Conservation (phyloP, 1,284 basidiomycete genomes). For the Ustilago cynodontis region DNA sequence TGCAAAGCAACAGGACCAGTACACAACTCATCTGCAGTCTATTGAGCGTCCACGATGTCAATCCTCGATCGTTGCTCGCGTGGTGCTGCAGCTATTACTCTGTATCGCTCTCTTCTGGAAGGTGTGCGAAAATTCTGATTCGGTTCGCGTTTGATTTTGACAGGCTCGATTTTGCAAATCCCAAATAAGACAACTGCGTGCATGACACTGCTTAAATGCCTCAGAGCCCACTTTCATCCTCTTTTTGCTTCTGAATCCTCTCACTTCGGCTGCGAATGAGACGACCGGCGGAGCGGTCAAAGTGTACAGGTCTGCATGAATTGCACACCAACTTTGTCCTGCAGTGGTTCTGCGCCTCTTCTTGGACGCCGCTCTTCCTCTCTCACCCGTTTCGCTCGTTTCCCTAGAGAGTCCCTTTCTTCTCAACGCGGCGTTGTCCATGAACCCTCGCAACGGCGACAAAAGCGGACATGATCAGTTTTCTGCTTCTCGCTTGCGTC, state of each 20-base stretch:
- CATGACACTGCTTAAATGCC: not conserved
- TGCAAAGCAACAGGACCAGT: not conserved
- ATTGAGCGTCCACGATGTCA: not conserved
- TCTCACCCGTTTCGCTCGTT: not conserved
- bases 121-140: constrained; percentile 4
- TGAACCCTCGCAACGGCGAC: not conserved
- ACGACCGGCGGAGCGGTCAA: constrained; percentile 3
- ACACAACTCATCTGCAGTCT: not conserved
- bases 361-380: not conserved
- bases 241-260: constrained; percentile 5
- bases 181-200: not conserved
- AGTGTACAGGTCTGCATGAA: not conserved
- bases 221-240: not conserved
- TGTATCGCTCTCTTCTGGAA: not conserved
- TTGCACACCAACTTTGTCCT: not conserved
- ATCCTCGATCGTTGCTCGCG: not conserved
- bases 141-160: constrained; percentile 1
- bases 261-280: not conserved
- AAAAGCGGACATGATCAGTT: not conserved
- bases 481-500: not conserved
- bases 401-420: no score
- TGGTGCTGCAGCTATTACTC: not conserved
- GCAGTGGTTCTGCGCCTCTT: constrained; percentile 1
- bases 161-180: constrained; percentile 1
- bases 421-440: constrained; percentile 2